Evolutionary conservation across 1,139 yeast species (phyloP).

Genomic region (Zygoascus sp.): DNA sequence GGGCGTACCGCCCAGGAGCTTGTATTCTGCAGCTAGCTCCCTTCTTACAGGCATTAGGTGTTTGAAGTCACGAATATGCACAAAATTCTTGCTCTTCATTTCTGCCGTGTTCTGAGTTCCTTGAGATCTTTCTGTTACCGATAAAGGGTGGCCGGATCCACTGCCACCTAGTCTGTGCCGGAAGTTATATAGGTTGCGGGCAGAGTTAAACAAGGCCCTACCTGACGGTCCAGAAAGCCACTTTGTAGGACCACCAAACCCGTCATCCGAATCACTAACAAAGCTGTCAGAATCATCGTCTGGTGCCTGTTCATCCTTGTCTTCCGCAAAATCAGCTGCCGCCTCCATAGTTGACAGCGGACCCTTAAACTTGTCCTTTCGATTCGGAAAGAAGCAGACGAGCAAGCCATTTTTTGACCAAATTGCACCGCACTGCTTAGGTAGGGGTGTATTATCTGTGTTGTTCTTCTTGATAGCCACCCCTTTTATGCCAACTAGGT

Average conservation of each 20-base stretch:
- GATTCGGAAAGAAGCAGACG: constrained; percentile 78
- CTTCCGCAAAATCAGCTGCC: constrained; percentile 9
- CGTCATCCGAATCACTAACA: constrained; percentile 27
- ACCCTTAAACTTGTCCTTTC: constrained; percentile 22
- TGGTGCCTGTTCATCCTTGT: constrained; percentile 7
- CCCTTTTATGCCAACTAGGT: constrained; percentile 14
- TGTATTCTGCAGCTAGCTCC: constrained; percentile 73
- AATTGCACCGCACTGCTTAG: constrained; percentile 88
- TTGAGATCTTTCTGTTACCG: constrained; percentile 12
- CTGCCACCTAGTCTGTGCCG: neutral
- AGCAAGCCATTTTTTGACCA: constrained; percentile 80
- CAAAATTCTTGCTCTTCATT: constrained; percentile 42
- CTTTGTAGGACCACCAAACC: constrained; percentile 3
- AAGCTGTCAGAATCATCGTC: constrained; percentile 24
- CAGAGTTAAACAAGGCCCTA: constrained; percentile 8
- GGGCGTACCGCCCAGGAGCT: constrained; percentile 63
- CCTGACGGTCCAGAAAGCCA: constrained; percentile 5
- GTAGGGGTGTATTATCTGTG: constrained; percentile 82
- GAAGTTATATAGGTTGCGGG: constrained; percentile 6
- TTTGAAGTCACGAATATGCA: constrained; percentile 61
- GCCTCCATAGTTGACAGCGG: constrained; percentile 2
- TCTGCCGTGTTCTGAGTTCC: constrained; percentile 10
- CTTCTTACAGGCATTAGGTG: constrained; percentile 71
- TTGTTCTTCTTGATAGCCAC: constrained; percentile 27
- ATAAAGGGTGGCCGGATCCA: constrained; percentile 7